Percentiles rank a stretch among this genome's conserved stretches.
phyloP scores from a whole-genome alignment of 805 yeast genomes.

The Lipomyces yamanashiensis region DNA sequence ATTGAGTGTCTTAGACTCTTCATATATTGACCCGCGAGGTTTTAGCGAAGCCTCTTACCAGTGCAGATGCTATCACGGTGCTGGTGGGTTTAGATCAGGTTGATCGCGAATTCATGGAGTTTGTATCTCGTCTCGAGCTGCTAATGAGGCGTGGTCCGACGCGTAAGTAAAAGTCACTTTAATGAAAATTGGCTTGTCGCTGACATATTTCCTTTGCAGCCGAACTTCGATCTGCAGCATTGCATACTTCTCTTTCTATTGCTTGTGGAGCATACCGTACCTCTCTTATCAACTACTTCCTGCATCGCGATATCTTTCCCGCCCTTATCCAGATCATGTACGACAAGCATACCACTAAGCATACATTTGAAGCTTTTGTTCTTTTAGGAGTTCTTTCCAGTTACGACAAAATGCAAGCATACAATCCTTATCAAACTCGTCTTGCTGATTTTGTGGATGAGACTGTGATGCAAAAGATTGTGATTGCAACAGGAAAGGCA shows the following conservation, averaged over 20 bases:
- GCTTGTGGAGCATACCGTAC: constrained; percentile 46
- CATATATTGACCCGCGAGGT: constrained; percentile 41
- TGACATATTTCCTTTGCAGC: neutral
- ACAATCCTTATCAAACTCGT: constrained; percentile 46
- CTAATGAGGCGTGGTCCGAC: constrained; percentile 38
- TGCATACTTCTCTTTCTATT: constrained; percentile 41
- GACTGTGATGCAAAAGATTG: constrained; percentile 43
- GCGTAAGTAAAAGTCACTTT: neutral
- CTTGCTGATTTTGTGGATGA: constrained; percentile 49
- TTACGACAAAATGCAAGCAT: constrained; percentile 46
- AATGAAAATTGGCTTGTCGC: neutral
- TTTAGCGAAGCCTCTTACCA: constrained; percentile 40
- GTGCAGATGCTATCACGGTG: constrained; percentile 43
- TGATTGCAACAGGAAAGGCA: constrained; percentile 23
- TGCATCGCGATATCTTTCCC: constrained; percentile 47
- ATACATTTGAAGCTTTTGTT: constrained; percentile 45
- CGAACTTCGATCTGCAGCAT: constrained; percentile 40
- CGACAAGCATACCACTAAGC: constrained; percentile 37
- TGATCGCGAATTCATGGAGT: constrained; percentile 35
- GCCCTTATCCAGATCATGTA: constrained; percentile 45
- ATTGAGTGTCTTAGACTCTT: constrained; percentile 29
- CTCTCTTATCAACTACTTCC: constrained; percentile 43
- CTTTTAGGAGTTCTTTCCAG: constrained; percentile 48
- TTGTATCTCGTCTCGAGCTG: constrained; percentile 36
- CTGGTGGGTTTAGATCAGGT: constrained; percentile 47